These are phyloP conservation scores for Actinomucor elegans DNA, from an alignment of 371 early-diverging fungal genomes.

Conservation along the genomic window DNA sequence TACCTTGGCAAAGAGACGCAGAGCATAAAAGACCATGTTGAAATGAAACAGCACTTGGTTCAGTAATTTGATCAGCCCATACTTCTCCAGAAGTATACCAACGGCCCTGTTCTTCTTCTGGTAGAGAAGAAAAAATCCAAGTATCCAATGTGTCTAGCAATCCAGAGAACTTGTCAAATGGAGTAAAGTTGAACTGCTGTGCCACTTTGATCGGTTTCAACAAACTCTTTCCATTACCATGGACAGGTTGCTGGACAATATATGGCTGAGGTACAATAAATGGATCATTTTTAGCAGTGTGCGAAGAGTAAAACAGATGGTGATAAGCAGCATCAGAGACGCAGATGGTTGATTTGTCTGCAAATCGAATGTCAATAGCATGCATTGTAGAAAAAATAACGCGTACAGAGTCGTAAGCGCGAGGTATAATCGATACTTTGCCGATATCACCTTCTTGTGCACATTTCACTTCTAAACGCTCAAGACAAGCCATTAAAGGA, in stretches of 20 bases:
- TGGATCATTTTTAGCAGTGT: neutral
- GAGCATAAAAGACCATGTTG: constrained; percentile 52
- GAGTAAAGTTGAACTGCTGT: constrained; percentile 37
- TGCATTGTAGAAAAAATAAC: constrained; percentile 54
- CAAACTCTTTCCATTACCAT: too few species aligned
- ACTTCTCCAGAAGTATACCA: constrained; percentile 4
- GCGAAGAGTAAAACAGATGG: constrained; percentile 27
- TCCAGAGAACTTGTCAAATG: constrained; percentile 32
- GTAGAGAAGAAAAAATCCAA: constrained; percentile 32
- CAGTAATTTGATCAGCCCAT: constrained; percentile 4
- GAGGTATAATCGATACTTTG: constrained; percentile 54
- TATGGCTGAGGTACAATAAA: constrained; percentile 24
- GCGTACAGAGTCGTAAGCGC: constrained; percentile 52
- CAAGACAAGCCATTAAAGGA: constrained; percentile 45
- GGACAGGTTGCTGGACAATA: constrained; percentile 7
- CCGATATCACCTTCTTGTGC: constrained; percentile 35
- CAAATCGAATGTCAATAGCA: constrained; percentile 45
- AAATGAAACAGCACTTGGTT: constrained; percentile 45
- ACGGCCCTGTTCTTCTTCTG: constrained; percentile 1
- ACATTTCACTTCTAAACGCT: constrained; percentile 33
- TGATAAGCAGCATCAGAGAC: constrained; percentile 44
- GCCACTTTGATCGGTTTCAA: constrained; percentile 35
- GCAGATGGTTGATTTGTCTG: constrained; percentile 31
- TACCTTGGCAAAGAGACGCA: constrained; percentile 32
- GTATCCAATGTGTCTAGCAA: constrained; percentile 28